Conservation (phyloP, 106 monocot genomes). For the Vanilla planifolia region DNA sequence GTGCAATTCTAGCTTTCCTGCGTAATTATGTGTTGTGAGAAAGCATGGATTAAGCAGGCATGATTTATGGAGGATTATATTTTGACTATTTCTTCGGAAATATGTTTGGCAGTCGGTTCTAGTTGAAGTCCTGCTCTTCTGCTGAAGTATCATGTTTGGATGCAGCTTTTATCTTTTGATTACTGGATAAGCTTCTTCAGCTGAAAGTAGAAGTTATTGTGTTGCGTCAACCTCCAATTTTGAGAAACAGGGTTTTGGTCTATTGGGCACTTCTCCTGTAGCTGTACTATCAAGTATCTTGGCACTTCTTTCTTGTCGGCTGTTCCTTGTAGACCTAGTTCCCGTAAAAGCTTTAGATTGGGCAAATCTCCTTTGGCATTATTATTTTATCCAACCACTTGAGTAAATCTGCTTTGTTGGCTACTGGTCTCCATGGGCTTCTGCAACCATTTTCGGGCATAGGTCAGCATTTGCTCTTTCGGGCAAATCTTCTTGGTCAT, state of each 20-base stretch:
- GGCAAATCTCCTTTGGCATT: slow-evolving; percentile 13
- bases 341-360: background rate
- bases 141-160: slow-evolving; percentile 1
- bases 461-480: slow-evolving; percentile 2
- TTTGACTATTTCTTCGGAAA: background rate
- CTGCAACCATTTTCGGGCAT: no score
- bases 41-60: background rate
- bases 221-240: no score
- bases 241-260: no score
- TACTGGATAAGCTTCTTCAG: background rate
- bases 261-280: background rate
- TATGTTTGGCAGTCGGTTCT: background rate
- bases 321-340: background rate
- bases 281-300: background rate
- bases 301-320: background rate
- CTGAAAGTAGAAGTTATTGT: background rate
- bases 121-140: background rate
- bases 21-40: background rate
- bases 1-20: background rate
- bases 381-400: no score
- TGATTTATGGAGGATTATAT: slow-evolving; percentile 2
- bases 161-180: no score
- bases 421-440: no score
- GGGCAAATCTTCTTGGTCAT: slow-evolving; percentile 7
- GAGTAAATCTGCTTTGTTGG: no score